A percentile compares a stretch with the other conserved stretches of the same genome.
Evolutionary conservation across 2,329 filamentous ascomycete species (phyloP).

Genomic region (Claviceps purpurea): DNA sequence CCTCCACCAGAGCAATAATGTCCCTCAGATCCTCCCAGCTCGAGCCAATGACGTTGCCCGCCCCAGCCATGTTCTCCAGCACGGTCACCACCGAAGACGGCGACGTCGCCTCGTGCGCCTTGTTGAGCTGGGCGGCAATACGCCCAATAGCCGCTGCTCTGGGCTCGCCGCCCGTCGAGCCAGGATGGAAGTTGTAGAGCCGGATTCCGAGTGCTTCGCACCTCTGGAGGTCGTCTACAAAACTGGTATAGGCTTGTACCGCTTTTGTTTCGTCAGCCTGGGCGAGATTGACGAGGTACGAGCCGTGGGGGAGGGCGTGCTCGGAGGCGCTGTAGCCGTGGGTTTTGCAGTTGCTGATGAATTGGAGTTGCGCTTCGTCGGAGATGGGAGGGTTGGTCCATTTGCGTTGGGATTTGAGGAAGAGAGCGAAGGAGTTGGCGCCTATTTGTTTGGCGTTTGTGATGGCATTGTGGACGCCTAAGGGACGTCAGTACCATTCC

Average conservation of each 20-base stretch:
- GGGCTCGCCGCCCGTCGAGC: slow-evolving; percentile 57
- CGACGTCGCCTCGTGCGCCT: slow-evolving; percentile 58
- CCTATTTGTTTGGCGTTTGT: slow-evolving; percentile 68
- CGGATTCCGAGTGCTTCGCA: slow-evolving; percentile 77
- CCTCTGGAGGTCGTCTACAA: slow-evolving; percentile 74
- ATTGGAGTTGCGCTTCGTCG: slow-evolving; percentile 52
- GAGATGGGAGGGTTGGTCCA: slow-evolving; percentile 76
- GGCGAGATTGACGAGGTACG: slow-evolving; percentile 91
- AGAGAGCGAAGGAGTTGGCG: slow-evolving; percentile 86
- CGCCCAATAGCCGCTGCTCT: slow-evolving; percentile 59
- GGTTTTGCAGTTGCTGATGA: slow-evolving; percentile 52
- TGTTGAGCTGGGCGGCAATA: slow-evolving; percentile 72
- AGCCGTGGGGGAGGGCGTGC: slow-evolving; percentile 81
- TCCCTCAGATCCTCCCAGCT: slow-evolving; percentile 76
- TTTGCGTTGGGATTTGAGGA: slow-evolving; percentile 92
- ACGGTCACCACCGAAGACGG: slow-evolving; percentile 59
- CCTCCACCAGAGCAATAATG: slow-evolving; percentile 65
- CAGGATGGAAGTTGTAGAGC: slow-evolving; percentile 98
- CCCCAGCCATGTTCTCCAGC: slow-evolving; percentile 90
- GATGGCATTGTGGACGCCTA: slow-evolving; percentile 81
- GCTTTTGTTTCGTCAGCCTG: slow-evolving; percentile 70
- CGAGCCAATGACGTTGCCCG: slow-evolving; percentile 75
- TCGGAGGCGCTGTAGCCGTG: slow-evolving; percentile 58
- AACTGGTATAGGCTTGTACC: slow-evolving; percentile 70
- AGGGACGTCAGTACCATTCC: not conserved